Percentiles rank a stretch among this genome's conserved stretches.
phyloP scores from a whole-genome alignment of 2,329 filamentous ascomycete genomes.

The Xylariaceae sp. region DNA sequence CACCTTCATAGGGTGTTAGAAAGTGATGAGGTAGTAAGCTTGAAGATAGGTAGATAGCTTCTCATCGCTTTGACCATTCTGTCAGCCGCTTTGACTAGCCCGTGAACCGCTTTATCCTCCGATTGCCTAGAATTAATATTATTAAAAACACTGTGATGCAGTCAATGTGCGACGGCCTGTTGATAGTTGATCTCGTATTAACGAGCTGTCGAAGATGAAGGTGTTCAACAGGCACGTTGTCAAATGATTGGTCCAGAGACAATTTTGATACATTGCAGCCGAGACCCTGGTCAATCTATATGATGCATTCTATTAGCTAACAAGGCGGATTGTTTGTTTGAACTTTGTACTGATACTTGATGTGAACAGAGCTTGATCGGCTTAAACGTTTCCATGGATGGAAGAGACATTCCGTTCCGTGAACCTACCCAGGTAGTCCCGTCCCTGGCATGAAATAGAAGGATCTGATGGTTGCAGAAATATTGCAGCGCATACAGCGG shows the following conservation, averaged over 20 bases:
- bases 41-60: too few species aligned
- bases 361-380: slow-evolving; percentile 13
- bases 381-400: slow-evolving; percentile 17
- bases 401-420: slow-evolving; percentile 30
- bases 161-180: not conserved
- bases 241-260: slow-evolving; percentile 38
- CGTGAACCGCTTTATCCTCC: too few species aligned
- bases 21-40: too few species aligned
- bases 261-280: slow-evolving; percentile 29
- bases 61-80: too few species aligned
- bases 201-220: slow-evolving; percentile 14
- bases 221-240: slow-evolving; percentile 35
- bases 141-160: too few species aligned
- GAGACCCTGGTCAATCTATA: slow-evolving; percentile 25
- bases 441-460: slow-evolving; percentile 6
- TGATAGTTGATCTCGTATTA: not conserved
- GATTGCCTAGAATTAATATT: too few species aligned
- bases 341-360: slow-evolving; percentile 15
- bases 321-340: slow-evolving; percentile 3
- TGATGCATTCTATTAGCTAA: not conserved
- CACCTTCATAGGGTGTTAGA: too few species aligned
- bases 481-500: slow-evolving; percentile 18
- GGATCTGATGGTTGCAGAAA: not conserved
- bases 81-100: too few species aligned
- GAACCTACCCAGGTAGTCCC: too few species aligned